These are phyloP conservation scores for Ormosia emarginata DNA, from an alignment of 306 rosid species.

Conservation along the genomic window DNA sequence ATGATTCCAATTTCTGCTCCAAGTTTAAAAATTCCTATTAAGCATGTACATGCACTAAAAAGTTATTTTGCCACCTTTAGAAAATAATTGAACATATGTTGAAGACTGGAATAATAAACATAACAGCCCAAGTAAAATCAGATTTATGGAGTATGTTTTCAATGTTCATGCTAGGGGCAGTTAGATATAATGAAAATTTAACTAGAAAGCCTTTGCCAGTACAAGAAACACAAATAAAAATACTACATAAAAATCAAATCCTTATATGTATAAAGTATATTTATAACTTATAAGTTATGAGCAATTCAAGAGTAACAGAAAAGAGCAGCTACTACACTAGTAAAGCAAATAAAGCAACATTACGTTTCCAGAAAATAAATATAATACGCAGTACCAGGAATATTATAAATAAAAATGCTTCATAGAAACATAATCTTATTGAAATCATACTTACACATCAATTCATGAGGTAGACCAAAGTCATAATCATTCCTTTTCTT, in stretches of 20 bases:
- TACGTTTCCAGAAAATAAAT: neutral
- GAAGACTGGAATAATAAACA: conserved; percentile 3
- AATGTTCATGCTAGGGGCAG: too few species aligned
- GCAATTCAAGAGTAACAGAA: neutral
- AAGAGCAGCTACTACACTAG: conserved; percentile 11
- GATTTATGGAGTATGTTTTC: neutral
- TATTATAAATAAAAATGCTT: neutral
- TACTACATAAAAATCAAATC: too few species aligned
- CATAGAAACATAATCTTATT: neutral
- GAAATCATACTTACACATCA: conserved; percentile 65
- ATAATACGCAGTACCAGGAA: neutral
- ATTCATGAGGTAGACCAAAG: conserved; percentile 80
- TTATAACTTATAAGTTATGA: too few species aligned
- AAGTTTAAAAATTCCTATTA: too few species aligned
- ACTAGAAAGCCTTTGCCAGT: too few species aligned
- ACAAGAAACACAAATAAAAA: too few species aligned
- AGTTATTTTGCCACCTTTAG: too few species aligned
- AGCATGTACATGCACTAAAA: too few species aligned
- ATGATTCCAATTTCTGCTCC: too few species aligned
- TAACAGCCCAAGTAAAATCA: neutral
- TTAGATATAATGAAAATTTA: too few species aligned
- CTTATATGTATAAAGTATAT: too few species aligned
- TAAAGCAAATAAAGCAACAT: neutral
- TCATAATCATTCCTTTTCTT: conserved; percentile 77
- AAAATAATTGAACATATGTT: neutral